Base-by-base conservation (phyloP, 257 asterid genomes). In the Forsythia suspensa region DNA sequence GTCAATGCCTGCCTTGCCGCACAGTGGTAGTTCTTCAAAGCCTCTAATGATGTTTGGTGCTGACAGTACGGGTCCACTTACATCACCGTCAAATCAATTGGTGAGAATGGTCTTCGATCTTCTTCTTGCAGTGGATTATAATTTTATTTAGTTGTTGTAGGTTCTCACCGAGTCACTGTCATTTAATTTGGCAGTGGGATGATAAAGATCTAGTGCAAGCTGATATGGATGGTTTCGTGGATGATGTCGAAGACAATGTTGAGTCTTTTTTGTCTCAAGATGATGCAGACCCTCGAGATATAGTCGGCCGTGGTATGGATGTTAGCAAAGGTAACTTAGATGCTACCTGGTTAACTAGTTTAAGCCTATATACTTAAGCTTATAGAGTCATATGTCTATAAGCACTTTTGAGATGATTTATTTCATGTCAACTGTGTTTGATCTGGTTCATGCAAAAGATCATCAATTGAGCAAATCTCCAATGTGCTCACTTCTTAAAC, bases 171-270 rank as follows among this genome's bases (percentile, higher is more conserved):
- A 48, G 59, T 2, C 86, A 77, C 83, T 69, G 70, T 24, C 42
- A 66, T 85, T 55, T 77, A 36, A 67, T 79, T 83, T 80, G 82
- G 77, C 95, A 95, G 99, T 95, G 99, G 99, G 99, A 93, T 80
- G 99, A 91, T 82, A 95, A 95, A 81, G 98, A 95, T 87, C 88
- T 91, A 72, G 94, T 85, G 84, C 98, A 89, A 90, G 91, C 97
- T 89, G 99, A 93, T 72, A 93, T 95, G 96, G 97, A 95, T 76
- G 95, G 95, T 79, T 93, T 93, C 79, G 99, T 90, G 87, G 99
- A 93, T 76, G 99, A 95, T 83, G 97, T 91, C 77, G 98, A 95
- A 80, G 99, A 95, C 82, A 91, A 93, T 70, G 97, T 95, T 12
- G 99, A 95, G 81, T 93, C 98, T 46, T 95, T 95, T 88, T 89